These are phyloP conservation scores for Zizania latifolia DNA, from an alignment of 176 grass and related monocot genomes.

Conservation along the genomic window DNA sequence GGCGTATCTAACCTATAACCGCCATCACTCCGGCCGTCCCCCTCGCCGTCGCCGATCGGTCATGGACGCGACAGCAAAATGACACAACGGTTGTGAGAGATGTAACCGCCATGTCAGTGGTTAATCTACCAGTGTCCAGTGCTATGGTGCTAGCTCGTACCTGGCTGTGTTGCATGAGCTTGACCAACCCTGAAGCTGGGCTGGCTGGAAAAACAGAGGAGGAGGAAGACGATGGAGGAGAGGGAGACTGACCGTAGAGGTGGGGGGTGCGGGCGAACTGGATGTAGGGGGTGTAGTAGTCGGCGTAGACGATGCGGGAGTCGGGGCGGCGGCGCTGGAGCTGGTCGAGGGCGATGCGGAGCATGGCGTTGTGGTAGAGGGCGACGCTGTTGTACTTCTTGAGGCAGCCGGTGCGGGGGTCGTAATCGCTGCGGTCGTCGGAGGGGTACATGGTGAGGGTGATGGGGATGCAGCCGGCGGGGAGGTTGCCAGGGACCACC, in stretches of 20 bases:
- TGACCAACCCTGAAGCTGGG: background rate
- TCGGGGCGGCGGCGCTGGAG: slow-evolving; percentile 42
- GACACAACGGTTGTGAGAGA: background rate
- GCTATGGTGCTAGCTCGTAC: background rate
- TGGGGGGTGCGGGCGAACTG: slow-evolving; percentile 49
- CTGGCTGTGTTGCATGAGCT: background rate
- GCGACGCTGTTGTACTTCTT: slow-evolving; percentile 59
- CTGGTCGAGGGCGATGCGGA: slow-evolving; percentile 39
- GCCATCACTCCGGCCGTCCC: background rate
- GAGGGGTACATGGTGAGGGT: slow-evolving; percentile 57
- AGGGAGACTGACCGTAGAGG: slow-evolving; percentile 42
- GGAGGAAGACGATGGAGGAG: background rate
- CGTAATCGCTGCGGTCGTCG: slow-evolving; percentile 36
- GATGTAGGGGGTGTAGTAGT: slow-evolving; percentile 62
- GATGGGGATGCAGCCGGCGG: slow-evolving; percentile 71
- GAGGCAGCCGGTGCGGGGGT: slow-evolving; percentile 59
- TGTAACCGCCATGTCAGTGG: background rate
- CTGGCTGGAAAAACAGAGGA: too few relatives aligned
- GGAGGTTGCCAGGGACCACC: slow-evolving; percentile 64
- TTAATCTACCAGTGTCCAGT: too few relatives aligned
- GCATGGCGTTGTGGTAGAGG: slow-evolving; percentile 63
- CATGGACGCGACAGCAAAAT: background rate
- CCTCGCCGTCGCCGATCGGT: too few relatives aligned
- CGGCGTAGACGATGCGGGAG: slow-evolving; percentile 56
- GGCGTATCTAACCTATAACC: background rate